These are phyloP conservation scores for Lasiodiplodia sp. DNA, from an alignment of 2,329 filamentous ascomycete species.

Conservation along the genomic window DNA sequence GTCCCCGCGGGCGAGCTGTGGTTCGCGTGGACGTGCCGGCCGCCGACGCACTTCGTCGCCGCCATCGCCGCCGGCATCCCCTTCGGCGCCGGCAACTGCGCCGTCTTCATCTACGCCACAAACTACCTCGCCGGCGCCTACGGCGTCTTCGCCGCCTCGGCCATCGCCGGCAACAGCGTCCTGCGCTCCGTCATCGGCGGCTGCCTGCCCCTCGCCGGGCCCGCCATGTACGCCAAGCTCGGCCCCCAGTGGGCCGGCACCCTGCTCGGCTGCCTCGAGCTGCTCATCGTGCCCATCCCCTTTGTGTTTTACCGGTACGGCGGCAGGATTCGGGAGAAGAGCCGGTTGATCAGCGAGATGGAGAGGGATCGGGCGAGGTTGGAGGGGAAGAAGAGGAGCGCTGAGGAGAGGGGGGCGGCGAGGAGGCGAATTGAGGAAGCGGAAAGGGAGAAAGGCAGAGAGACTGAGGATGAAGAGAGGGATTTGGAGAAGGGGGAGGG, in stretches of 20 bases:
- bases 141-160: conserved; percentile 81
- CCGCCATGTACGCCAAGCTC: conserved; percentile 72
- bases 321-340: conserved; percentile 63
- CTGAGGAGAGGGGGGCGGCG: conserved; percentile 53
- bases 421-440: conserved; percentile 36
- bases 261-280: conserved; percentile 75
- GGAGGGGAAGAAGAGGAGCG: conserved; percentile 48
- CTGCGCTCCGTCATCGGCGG: conserved; percentile 77
- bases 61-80: conserved; percentile 80
- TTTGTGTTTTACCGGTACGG: conserved; percentile 76
- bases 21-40: conserved; percentile 45
- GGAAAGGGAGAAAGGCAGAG: conserved; percentile 29
- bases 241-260: conserved; percentile 82
- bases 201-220: conserved; percentile 76
- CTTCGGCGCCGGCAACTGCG: conserved; percentile 78
- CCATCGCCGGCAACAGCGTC: conserved; percentile 80
- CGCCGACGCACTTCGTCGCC: conserved; percentile 85
- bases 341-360: conserved; percentile 59
- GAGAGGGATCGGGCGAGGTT: conserved; percentile 52
- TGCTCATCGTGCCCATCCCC: conserved; percentile 78
- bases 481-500: conserved; percentile 4
- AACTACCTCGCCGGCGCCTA: conserved; percentile 84
- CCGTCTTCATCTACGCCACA: conserved; percentile 81
- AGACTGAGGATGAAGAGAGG: not conserved
- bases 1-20: conserved; percentile 79